Percentiles rank a stretch among this genome's conserved stretches.
Evolutionary conservation across 2,329 filamentous ascomycete species (phyloP).

Genomic region (Sphaceloma murrayae): DNA sequence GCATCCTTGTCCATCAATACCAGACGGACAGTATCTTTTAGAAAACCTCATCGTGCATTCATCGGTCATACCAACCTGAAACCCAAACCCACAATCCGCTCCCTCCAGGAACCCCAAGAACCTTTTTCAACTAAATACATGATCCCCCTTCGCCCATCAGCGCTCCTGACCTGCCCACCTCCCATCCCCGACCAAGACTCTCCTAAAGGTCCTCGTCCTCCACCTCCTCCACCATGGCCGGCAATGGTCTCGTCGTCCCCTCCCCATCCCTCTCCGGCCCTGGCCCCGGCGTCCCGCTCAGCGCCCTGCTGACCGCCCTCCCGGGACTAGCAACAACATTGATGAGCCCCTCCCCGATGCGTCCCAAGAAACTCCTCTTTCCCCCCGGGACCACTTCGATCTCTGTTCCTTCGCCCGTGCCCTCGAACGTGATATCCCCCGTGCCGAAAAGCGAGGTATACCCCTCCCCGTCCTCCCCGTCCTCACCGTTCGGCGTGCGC

Average conservation of each 20-base stretch:
- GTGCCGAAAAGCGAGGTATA: too few species aligned
- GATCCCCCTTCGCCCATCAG: too few species aligned
- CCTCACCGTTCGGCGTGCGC: too few species aligned
- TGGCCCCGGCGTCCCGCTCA: conserved; percentile 14
- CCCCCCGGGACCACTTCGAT: not conserved
- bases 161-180: too few species aligned
- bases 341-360: conserved; percentile 9
- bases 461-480: too few species aligned
- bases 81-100: too few species aligned
- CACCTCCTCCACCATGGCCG: conserved; percentile 2
- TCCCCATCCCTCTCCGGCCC: not conserved
- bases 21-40: too few species aligned
- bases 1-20: too few species aligned
- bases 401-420: not conserved
- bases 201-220: conserved; percentile 10
- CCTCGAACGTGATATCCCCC: not conserved
- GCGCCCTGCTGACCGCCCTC: conserved; percentile 8
- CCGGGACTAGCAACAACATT: conserved; percentile 11
- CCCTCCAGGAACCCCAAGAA: too few species aligned
- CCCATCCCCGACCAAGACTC: not conserved
- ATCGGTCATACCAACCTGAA: too few species aligned
- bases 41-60: too few species aligned
- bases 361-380: conserved; percentile 10
- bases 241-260: not conserved
- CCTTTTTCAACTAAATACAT: too few species aligned